Evolutionary conservation across 1,284 basidiomycete genomes (phyloP), one percentile per base, ranked within the genome.

Genomic region (Ceratobasidium theobromae): DNA sequence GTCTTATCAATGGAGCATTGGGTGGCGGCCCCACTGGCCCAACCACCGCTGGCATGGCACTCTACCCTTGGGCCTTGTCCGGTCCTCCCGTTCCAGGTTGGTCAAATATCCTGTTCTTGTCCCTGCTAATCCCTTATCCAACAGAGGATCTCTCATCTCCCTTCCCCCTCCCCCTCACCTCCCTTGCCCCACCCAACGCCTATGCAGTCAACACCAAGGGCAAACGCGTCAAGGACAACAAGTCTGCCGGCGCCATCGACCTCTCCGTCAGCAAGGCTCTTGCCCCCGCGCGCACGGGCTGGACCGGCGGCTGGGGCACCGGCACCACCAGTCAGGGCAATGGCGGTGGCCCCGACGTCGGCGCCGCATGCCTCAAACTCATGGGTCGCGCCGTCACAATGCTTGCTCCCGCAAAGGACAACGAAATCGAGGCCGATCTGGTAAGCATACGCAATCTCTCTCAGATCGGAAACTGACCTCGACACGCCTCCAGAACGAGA

Each of bases 141-240:
- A 28, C 43, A 43, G 90, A 92, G 71, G 89, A 92, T 72, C 81
- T 92, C 28, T 87, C 88, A 1, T 91, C 89, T 0, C 87, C 88
- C 2, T 92, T 91, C 78, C 87, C 89, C 0, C 79, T 92, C 14
- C 84, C 89, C 2, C 81, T 92, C 21, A 88, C 86, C 2, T 79
- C 82, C 16, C 75, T 74, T 5, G 75, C 76, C 1, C 71, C 74
- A 18, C 62, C 62, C 30, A 65, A 65, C 41, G 38, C 62, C 12
- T 65, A 43, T n/a, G 53, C 62, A 4, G 62, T 65, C 62, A 65
- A 65, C 62, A 46, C 62, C 51, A 53, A 52, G 28, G 62, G 62
- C 35, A 65, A 65, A 53, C 62, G 62, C 38, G 62, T 65, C 62
- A 65, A 65, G 51, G 62, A 65, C 41, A 65, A 52, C 28, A 65